Evolutionary conservation across 192 early-diverging fungal species (phyloP), one percentile per base, ranked within the genome.

Genomic region (Coemansia sp.): DNA sequence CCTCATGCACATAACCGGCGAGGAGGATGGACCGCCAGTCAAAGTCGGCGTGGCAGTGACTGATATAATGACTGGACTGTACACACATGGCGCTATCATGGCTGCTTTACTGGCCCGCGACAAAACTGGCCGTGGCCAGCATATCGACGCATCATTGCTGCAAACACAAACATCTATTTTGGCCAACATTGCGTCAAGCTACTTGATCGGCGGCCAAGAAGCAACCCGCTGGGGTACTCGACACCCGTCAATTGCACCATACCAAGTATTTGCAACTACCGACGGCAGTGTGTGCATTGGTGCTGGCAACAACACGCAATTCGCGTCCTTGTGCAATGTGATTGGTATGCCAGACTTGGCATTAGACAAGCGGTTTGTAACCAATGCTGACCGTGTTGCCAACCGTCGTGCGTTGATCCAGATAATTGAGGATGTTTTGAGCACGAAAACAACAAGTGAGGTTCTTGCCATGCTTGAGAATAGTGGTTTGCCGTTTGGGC

Each of bases 31-130:
- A 0, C 49, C 79, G 45, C 94, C 94, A 0, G 96, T 96, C 50
- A 98, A 98, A 70, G 92, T 96, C 1, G 96, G 96, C 39, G 96
- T 98, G 1, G 96, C 96, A 0, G 93, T 98, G n/a, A 96, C 93
- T 51, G 89, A 90, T 66, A 67, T 91, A 0, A 85, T 83, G 56
- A 91, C 88, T 35, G 94, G 94, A 6, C 78, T 98, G 1, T 93
- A 96, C 62, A 86, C 92, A 9, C 90, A 96, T 57, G 92, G 92
- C 15, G 92, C 93, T 0, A 91, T 98, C 27, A 85, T 96, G 86
- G 94, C 96, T 0, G 91, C 94, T 1, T 51, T 98, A 3, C 60
- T 94, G 10, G 75, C 87, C 17, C 82, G 94, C n/a, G 57, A 72
- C 11, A 66, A 60, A 4, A 92, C 89, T 0, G 79, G 87, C 54